Evolutionary conservation across 2,329 filamentous ascomycete species (phyloP), one percentile per base, ranked within the genome.

Genomic region (Ceratocystis destructans): DNA sequence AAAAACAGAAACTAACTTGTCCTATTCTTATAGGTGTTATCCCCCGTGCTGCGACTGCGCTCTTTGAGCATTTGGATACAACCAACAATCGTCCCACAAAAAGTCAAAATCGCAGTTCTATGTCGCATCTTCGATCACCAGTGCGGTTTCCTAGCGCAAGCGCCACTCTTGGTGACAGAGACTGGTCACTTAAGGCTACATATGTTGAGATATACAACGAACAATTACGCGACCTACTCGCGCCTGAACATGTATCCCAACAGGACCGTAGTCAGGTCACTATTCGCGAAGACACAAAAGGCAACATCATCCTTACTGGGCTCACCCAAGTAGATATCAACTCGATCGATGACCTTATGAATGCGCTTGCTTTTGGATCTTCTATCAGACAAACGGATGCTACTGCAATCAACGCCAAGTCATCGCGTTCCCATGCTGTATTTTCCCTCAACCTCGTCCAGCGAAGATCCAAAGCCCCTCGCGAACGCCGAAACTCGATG

Each of bases 171-270:
- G 73, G 77, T 1, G 89, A 94, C 62, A 91, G 88, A 75, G 88
- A 82, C 69, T 99, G 94, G 94, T 87, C 90, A 64, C 79, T 99
- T 72, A 96, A 89, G 75, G 94, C 93, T 10, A 96, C 92, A 0
- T 96, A 96, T 73, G 89, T 96, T 69, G 84, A 97, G 79, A 99
- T 99, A 70, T 99, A 99, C 79, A 97, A 99, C 73, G 94, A 99
- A 76, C 89, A 95, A 73, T 80, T 97, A 37, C 87, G 94, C 71
- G 94, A 99, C 79, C 81, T 99, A 17, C 81, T 99, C 45, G 78
- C 96, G 3, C 85, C 90, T 0, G 93, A 96, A 59, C 76, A 85
- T 59, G 82, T 87, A 0, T 84, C 88, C 0, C 71, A 77, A 5
- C 77, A 81, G 69, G 93, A 97, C 72, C 86, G 94, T 68, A 82